A percentile compares a stretch with the other conserved stretches of the same genome.
Evolutionary conservation across 1,139 yeast genomes (phyloP).

Genomic region (Magnusiomyces paraingens): DNA sequence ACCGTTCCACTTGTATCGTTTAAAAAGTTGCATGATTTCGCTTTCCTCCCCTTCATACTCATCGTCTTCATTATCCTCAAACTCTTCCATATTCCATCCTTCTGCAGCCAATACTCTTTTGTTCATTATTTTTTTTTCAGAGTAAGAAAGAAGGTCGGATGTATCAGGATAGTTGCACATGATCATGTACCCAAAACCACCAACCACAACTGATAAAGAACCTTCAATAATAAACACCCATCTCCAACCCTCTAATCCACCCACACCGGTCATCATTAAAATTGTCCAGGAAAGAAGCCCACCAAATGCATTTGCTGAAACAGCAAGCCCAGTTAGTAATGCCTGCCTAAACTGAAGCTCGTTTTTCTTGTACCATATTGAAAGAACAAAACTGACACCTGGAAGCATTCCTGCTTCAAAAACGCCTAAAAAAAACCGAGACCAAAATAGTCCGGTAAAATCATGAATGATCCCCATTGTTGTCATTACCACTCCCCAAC

Average conservation of each 20-base stretch:
- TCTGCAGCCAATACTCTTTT: constrained; percentile 39
- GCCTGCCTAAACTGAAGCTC: constrained; percentile 47
- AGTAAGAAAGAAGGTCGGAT: constrained; percentile 42
- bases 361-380: constrained; percentile 31
- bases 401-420: constrained; percentile 58
- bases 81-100: constrained; percentile 12
- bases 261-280: constrained; percentile 32
- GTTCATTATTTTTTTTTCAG: constrained; percentile 43
- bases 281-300: constrained; percentile 37
- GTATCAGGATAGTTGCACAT: constrained; percentile 47
- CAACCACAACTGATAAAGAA: constrained; percentile 42
- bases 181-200: constrained; percentile 38
- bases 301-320: constrained; percentile 40
- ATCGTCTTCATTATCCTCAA: background rate
- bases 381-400: constrained; percentile 26
- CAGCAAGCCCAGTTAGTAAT: constrained; percentile 43
- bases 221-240: constrained; percentile 55
- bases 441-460: constrained; percentile 40
- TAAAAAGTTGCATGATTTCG: background rate
- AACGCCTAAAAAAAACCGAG: constrained; percentile 49
- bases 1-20: constrained; percentile 18
- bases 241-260: constrained; percentile 41
- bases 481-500: constrained; percentile 47
- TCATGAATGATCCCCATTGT: constrained; percentile 41
- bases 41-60: background rate